phyloP scores from a whole-genome alignment of 768 basidiomycete genomes.

The Lactifluus volemus region DNA sequence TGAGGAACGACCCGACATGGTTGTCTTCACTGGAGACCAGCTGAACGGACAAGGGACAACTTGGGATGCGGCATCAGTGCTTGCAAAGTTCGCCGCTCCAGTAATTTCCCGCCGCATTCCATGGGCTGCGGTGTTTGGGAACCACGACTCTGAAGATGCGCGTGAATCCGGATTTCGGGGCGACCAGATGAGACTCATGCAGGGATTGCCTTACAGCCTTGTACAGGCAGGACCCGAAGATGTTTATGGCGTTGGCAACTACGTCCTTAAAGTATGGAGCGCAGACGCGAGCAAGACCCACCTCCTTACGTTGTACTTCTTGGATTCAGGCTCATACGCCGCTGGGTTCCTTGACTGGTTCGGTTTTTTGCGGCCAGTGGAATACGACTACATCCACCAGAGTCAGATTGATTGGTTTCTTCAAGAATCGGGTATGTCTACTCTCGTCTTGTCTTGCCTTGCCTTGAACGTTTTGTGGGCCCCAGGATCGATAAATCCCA shows the following conservation, averaged over 20 bases:
- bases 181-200: slow-evolving; percentile 62
- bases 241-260: slow-evolving; percentile 88
- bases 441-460: neutral
- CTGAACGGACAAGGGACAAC: slow-evolving; percentile 85
- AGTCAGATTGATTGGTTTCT: slow-evolving; percentile 89
- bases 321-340: slow-evolving; percentile 80
- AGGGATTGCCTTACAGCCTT: slow-evolving; percentile 77
- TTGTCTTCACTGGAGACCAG: slow-evolving; percentile 91
- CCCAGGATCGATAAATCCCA: slow-evolving; percentile 52
- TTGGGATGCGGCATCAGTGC: slow-evolving; percentile 82
- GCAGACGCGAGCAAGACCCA: slow-evolving; percentile 85
- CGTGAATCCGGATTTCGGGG: slow-evolving; percentile 34
- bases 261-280: slow-evolving; percentile 76
- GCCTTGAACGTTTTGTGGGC: neutral
- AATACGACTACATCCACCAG: slow-evolving; percentile 83
- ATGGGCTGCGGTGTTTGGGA: slow-evolving; percentile 91
- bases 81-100: slow-evolving; percentile 79
- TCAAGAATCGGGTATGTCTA: slow-evolving; percentile 52
- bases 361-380: slow-evolving; percentile 55
- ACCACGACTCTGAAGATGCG: slow-evolving; percentile 82
- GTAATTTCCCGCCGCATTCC: slow-evolving; percentile 72
- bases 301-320: slow-evolving; percentile 82
- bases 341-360: slow-evolving; percentile 52
- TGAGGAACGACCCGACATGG: slow-evolving; percentile 78
- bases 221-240: slow-evolving; percentile 73